phyloP scores from a whole-genome alignment of 331 rosid species.

The Rhamnella rubrinervis region DNA sequence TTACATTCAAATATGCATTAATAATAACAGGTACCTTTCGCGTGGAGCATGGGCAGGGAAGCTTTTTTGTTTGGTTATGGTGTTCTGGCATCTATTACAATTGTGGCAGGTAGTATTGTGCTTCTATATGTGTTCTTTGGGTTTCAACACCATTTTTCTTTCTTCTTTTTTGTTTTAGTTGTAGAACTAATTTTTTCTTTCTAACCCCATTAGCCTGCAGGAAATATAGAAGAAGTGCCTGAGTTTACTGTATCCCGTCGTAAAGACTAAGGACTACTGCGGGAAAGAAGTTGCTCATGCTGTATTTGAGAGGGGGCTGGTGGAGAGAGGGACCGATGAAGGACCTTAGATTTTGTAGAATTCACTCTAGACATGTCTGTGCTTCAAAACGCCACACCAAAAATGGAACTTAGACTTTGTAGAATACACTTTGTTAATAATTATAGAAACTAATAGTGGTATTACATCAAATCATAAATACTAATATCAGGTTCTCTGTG shows the following conservation, averaged over 20 bases:
- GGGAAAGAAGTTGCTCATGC: not conserved
- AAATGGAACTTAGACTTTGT: too few species aligned
- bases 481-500: too few species aligned
- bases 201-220: conserved; percentile 52
- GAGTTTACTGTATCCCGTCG: conserved; percentile 38
- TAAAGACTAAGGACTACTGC: conserved; percentile 23
- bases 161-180: too few species aligned
- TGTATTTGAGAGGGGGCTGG: too few species aligned
- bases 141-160: not conserved
- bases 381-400: too few species aligned
- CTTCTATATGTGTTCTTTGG: conserved; percentile 6
- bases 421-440: too few species aligned
- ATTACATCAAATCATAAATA: too few species aligned
- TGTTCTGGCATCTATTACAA: conserved; percentile 75
- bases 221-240: conserved; percentile 64
- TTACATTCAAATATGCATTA: too few species aligned
- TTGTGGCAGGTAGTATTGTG: conserved; percentile 56
- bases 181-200: not conserved
- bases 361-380: too few species aligned
- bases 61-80: conserved; percentile 84
- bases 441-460: too few species aligned
- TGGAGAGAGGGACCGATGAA: too few species aligned
- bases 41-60: conserved; percentile 93
- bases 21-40: conserved; percentile 51
- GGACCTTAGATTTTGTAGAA: too few species aligned